Percentiles rank a stretch among this genome's conserved stretches.
phyloP scores from a whole-genome alignment of 352 stramenopile species.

The Thalassiosira hispida region DNA sequence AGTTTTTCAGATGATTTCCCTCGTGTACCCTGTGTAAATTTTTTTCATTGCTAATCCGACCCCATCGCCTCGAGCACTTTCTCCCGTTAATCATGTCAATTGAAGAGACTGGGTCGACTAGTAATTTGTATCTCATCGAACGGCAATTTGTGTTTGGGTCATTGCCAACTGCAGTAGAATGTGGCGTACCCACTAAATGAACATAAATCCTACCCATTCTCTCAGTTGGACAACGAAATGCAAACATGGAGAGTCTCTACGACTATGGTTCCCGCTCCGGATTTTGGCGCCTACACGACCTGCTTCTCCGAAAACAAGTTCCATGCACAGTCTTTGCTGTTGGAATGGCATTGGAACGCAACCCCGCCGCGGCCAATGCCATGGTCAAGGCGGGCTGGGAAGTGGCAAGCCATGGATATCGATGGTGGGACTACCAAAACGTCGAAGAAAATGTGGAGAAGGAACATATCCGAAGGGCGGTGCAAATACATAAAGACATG shows the following conservation, averaged over 20 bases:
- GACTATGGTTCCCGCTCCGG: slow-evolving; percentile 93
- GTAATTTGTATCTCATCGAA: too few species aligned
- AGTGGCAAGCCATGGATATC: slow-evolving; percentile 92
- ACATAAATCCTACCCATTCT: too few species aligned
- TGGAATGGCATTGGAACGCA: slow-evolving; percentile 93
- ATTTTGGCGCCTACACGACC: slow-evolving; percentile 93
- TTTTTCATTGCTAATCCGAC: too few species aligned
- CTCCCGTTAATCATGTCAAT: too few species aligned
- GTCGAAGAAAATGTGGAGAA: slow-evolving; percentile 90
- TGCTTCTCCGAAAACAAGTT: slow-evolving; percentile 89
- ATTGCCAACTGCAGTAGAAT: too few species aligned
- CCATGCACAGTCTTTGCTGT: slow-evolving; percentile 94
- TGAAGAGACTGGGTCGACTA: too few species aligned
- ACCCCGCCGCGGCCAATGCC: slow-evolving; percentile 88
- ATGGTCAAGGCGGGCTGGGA: slow-evolving; percentile 94
- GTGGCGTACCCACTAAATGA: too few species aligned
- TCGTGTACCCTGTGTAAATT: too few species aligned
- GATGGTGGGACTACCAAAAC: slow-evolving; percentile 96
- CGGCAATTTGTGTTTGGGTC: too few species aligned
- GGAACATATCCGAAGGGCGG: slow-evolving; percentile 91
- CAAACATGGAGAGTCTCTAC: slow-evolving; percentile 96
- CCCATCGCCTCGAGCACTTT: too few species aligned
- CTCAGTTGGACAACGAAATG: slow-evolving; percentile 72
- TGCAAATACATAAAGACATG: slow-evolving; percentile 91
- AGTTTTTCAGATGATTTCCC: too few species aligned